Percentiles rank a stretch among this genome's conserved stretches.
phyloP scores from a whole-genome alignment of 1,284 basidiomycete species.

The Sanghuangporus sanghuang region DNA sequence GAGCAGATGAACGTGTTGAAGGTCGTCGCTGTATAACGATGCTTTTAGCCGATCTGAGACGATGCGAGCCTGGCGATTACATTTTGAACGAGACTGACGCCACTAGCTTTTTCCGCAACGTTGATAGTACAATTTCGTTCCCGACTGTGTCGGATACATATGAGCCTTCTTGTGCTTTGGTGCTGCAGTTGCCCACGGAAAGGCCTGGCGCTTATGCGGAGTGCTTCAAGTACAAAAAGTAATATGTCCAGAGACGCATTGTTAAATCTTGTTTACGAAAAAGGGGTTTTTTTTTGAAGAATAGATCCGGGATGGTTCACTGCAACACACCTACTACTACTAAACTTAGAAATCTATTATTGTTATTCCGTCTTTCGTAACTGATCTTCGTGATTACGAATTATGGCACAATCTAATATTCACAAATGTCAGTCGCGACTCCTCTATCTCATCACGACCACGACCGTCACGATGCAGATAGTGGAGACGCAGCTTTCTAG shows the following conservation, averaged over 20 bases:
- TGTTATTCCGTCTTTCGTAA: not conserved
- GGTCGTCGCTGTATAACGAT: not conserved
- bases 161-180: no score
- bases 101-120: not conserved
- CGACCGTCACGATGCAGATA: conserved; percentile 3
- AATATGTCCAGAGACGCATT: not conserved
- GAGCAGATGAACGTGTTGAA: not conserved
- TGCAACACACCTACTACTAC: no score
- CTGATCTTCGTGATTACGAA: no score
- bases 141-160: no score
- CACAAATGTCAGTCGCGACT: not conserved
- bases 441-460: not conserved
- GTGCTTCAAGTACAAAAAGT: no score
- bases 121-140: not conserved
- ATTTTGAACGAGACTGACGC: not conserved
- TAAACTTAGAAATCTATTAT: not conserved
- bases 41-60: no score
- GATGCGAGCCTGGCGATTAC: not conserved
- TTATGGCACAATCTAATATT: not conserved
- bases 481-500: not conserved
- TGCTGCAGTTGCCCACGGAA: no score
- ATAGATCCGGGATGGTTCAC: no score
- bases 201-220: no score
- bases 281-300: not conserved
- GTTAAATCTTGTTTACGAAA: not conserved